phyloP scores from a whole-genome alignment of 1,139 yeast species.

The Yamadazyma oceani region DNA sequence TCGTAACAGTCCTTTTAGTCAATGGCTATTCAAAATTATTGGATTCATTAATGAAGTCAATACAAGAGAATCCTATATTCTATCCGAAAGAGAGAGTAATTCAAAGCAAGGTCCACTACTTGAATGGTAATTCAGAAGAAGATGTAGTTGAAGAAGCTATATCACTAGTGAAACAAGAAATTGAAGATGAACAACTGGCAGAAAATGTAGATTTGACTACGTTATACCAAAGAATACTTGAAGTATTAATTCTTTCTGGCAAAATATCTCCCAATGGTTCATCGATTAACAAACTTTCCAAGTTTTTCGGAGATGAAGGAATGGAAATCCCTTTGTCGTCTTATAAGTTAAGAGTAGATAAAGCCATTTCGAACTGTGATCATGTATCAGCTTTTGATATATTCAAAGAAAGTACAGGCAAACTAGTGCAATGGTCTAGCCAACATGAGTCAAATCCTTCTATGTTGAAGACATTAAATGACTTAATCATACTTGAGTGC shows the following conservation, averaged over 20 bases:
- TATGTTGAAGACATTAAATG: conserved; percentile 31
- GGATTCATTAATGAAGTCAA: conserved; percentile 3
- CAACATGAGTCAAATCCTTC: conserved; percentile 28
- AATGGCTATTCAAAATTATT: conserved; percentile 2
- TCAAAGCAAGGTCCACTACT: conserved; percentile 10
- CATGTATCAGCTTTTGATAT: conserved; percentile 24
- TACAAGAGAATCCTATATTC: conserved; percentile 10
- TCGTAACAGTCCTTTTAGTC: conserved; percentile 1
- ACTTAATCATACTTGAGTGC: conserved; percentile 28
- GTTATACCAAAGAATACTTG: conserved; percentile 20
- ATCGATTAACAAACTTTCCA: conserved; percentile 17
- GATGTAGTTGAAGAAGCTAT: background rate
- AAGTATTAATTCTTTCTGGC: conserved; percentile 18
- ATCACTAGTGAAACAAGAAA: background rate
- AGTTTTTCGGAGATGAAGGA: conserved; percentile 15
- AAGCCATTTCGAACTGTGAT: conserved; percentile 19
- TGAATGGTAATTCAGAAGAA: conserved; percentile 3
- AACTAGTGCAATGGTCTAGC: conserved; percentile 29
- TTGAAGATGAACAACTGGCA: background rate
- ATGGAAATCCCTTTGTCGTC: conserved; percentile 24
- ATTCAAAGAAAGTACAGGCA: conserved; percentile 33
- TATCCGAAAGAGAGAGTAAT: conserved; percentile 11
- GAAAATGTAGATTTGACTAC: conserved; percentile 14
- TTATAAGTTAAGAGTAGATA: conserved; percentile 32
- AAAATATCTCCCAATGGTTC: conserved; percentile 22